These are phyloP conservation scores for Coemansia sp. DNA, from an alignment of 192 early-diverging fungal genomes.

Conservation along the genomic window DNA sequence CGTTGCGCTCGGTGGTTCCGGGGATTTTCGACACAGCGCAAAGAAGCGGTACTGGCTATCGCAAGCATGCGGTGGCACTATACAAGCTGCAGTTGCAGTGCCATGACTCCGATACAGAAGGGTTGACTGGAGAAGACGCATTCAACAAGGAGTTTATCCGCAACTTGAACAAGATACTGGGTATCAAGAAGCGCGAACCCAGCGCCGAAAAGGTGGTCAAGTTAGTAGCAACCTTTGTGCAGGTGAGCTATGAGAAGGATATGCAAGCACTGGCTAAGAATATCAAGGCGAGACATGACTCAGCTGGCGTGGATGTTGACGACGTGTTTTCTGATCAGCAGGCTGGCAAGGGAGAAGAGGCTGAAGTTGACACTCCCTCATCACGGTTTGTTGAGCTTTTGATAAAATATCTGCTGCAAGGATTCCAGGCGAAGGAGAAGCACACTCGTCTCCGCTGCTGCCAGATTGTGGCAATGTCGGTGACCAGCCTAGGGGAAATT, in stretches of 20 bases:
- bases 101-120: conserved; percentile 34
- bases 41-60: conserved; percentile 62
- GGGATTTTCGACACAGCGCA: conserved; percentile 77
- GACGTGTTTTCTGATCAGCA: conserved; percentile 32
- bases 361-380: conserved; percentile 57
- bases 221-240: conserved; percentile 73
- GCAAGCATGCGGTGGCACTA: conserved; percentile 70
- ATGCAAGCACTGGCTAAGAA: conserved; percentile 27
- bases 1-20: conserved; percentile 57
- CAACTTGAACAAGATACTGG: conserved; percentile 76
- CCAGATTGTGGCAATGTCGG: conserved; percentile 71
- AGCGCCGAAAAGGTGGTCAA: conserved; percentile 70
- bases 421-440: conserved; percentile 79
- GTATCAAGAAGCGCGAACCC: conserved; percentile 70
- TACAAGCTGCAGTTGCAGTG: conserved; percentile 70
- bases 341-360: conserved; percentile 28
- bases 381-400: conserved; percentile 71
- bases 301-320: conserved; percentile 14
- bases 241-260: conserved; percentile 67
- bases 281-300: conserved; percentile 2
- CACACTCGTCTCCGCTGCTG: conserved; percentile 71
- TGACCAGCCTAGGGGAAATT: conserved; percentile 72
- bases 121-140: conserved; percentile 59
- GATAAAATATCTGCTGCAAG: conserved; percentile 68
- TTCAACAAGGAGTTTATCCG: conserved; percentile 77